A percentile compares a stretch with the other conserved stretches of the same genome.
These are phyloP conservation scores for Aegilops umbellulata DNA, from an alignment of 176 grass and related monocot genomes.

Conservation along the genomic window DNA sequence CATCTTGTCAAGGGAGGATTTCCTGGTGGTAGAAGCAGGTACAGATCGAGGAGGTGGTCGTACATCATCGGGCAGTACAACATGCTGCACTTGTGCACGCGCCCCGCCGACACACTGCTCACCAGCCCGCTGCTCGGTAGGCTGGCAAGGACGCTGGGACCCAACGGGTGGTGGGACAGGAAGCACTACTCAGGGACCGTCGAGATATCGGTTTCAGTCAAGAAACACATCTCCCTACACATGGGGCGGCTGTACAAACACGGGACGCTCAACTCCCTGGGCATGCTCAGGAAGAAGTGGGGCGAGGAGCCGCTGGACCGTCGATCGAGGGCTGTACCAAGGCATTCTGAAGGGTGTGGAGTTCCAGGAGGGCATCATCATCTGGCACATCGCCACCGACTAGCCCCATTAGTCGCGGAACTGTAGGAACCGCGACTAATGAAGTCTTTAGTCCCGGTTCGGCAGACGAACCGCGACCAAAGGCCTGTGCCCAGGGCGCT, in stretches of 20 bases:
- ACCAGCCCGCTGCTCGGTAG: neutral
- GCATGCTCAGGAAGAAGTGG: conserved; percentile 5
- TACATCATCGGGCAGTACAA: conserved; percentile 15
- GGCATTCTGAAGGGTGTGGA: neutral
- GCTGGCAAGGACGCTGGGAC: neutral
- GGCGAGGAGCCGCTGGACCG: neutral
- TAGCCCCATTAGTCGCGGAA: too few species aligned
- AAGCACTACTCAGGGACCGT: neutral
- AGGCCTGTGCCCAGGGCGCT: too few species aligned
- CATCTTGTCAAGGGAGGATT: neutral
- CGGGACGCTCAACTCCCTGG: neutral
- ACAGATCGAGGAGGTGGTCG: neutral
- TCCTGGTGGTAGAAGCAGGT: neutral
- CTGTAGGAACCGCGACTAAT: too few species aligned
- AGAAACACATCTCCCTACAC: neutral
- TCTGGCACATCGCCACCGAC: too few species aligned
- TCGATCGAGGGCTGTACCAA: neutral
- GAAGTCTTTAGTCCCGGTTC: too few species aligned
- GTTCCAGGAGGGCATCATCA: too few species aligned
- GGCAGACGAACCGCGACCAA: too few species aligned
- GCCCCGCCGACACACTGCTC: neutral
- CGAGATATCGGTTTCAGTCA: neutral
- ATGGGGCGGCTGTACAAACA: neutral
- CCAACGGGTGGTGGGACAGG: neutral
- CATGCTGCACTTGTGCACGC: conserved; percentile 3